phyloP scores from a whole-genome alignment of 2,329 filamentous ascomycete genomes.

The Talaromyces sp. region DNA sequence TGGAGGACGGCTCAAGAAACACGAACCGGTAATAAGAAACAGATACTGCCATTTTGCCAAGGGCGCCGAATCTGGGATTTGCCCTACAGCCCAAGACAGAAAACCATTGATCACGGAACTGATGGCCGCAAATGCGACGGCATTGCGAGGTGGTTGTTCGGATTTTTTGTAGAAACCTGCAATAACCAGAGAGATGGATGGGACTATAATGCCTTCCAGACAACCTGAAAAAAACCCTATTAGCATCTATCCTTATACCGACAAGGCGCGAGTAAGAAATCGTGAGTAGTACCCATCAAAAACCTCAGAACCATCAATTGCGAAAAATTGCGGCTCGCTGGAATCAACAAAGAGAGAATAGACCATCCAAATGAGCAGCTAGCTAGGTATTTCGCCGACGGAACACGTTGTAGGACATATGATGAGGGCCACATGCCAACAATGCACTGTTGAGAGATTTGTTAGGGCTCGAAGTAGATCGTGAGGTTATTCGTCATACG shows the following conservation, averaged over 20 bases:
- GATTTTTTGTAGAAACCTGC: constrained; percentile 40
- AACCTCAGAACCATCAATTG: constrained; percentile 26
- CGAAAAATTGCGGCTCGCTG: constrained; percentile 11
- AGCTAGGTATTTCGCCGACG: constrained; percentile 23
- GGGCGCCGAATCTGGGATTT: constrained; percentile 42
- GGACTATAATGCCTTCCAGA: constrained; percentile 35
- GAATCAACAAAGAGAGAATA: constrained; percentile 15
- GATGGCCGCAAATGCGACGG: constrained; percentile 37
- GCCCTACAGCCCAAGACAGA: constrained; percentile 52
- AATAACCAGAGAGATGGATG: constrained; percentile 35
- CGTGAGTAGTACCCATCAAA: constrained; percentile 30
- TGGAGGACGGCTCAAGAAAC: background rate
- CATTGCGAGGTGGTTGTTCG: constrained; percentile 37
- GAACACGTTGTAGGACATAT: constrained; percentile 47
- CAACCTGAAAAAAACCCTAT: constrained; percentile 17
- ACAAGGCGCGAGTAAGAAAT: background rate
- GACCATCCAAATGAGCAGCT: constrained; percentile 19
- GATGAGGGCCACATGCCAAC: constrained; percentile 45
- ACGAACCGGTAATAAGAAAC: constrained; percentile 51
- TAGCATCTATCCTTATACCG: background rate
- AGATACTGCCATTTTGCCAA: constrained; percentile 57
- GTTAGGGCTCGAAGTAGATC: constrained; percentile 4
- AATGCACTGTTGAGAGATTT: constrained; percentile 42
- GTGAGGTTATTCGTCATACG: background rate
- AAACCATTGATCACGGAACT: constrained; percentile 32